A percentile compares a stretch with the other conserved stretches of the same genome.
phyloP scores from a whole-genome alignment of 2,329 filamentous ascomycete species.

The Kalmusia sp. region DNA sequence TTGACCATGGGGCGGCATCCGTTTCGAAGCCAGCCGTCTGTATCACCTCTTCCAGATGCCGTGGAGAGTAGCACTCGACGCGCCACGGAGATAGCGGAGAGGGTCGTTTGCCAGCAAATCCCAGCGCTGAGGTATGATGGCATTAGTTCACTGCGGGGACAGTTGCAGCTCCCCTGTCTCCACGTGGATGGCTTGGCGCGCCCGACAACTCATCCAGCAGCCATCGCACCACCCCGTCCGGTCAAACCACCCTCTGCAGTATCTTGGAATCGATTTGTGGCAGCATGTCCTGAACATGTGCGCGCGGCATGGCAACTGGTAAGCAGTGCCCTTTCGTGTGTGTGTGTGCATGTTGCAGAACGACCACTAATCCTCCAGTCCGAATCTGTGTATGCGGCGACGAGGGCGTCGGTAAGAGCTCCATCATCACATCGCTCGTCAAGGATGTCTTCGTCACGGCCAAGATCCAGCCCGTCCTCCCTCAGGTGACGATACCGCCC shows the following conservation, averaged over 20 bases:
- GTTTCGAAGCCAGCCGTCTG: not conserved
- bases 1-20: not conserved
- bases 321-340: too few relatives aligned
- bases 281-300: slow-evolving; percentile 1
- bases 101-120: not conserved
- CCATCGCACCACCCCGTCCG: not conserved
- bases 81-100: not conserved
- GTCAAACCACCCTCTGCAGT: not conserved
- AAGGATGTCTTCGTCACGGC: slow-evolving; percentile 96
- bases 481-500: slow-evolving; percentile 92
- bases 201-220: not conserved
- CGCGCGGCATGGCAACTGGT: slow-evolving; percentile 5
- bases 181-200: slow-evolving; percentile 4
- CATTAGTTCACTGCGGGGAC: slow-evolving; percentile 3
- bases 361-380: slow-evolving; percentile 63
- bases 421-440: slow-evolving; percentile 87
- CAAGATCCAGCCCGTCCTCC: slow-evolving; percentile 93
- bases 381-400: slow-evolving; percentile 97
- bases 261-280: not conserved
- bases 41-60: not conserved
- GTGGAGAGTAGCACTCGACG: too few relatives aligned
- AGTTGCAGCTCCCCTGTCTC: not conserved
- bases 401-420: slow-evolving; percentile 67
- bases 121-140: slow-evolving; percentile 3
- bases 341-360: too few relatives aligned